Conservation (phyloP, 2,329 filamentous ascomycete species). For the Grosmannia huntii region DNA sequence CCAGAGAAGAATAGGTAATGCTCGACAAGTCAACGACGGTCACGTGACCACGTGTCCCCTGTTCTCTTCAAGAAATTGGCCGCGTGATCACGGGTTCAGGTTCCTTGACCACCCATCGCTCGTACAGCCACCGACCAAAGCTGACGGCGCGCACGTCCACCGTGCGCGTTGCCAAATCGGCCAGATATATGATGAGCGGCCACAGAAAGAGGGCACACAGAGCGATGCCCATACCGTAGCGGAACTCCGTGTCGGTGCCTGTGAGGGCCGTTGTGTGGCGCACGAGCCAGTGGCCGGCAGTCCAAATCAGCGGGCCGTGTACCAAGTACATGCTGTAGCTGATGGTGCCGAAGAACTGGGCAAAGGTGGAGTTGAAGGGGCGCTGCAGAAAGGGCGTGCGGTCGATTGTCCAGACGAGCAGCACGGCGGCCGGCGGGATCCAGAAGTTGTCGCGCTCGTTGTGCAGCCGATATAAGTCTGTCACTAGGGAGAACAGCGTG, state of each 20-base stretch:
- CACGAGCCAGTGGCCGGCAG: conserved; percentile 28
- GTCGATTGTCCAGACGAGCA: conserved; percentile 16
- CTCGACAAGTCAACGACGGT: not conserved
- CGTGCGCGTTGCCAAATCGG: conserved; percentile 42
- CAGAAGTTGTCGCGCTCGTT: conserved; percentile 16
- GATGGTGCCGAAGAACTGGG: conserved; percentile 42
- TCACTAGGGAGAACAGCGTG: conserved; percentile 10
- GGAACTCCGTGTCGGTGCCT: conserved; percentile 27
- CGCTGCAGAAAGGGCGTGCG: conserved; percentile 13
- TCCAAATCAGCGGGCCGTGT: conserved; percentile 43
- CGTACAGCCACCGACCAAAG: conserved; percentile 44
- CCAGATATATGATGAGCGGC: conserved; percentile 38
- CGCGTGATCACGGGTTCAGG: not conserved
- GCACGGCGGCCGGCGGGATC: conserved; percentile 12
- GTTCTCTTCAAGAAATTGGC: not conserved
- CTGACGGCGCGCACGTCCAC: conserved; percentile 43
- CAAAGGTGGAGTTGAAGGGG: conserved; percentile 16
- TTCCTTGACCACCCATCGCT: conserved; percentile 15
- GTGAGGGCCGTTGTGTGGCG: conserved; percentile 20
- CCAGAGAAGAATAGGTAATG: not conserved
- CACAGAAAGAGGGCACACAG: conserved; percentile 35
- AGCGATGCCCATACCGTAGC: conserved; percentile 33
- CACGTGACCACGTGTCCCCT: not conserved
- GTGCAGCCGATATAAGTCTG: conserved; percentile 7
- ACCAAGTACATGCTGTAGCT: conserved; percentile 50